These are phyloP conservation scores for Myxozyma vanderwaltii DNA, from an alignment of 805 yeast species.

Conservation along the genomic window DNA sequence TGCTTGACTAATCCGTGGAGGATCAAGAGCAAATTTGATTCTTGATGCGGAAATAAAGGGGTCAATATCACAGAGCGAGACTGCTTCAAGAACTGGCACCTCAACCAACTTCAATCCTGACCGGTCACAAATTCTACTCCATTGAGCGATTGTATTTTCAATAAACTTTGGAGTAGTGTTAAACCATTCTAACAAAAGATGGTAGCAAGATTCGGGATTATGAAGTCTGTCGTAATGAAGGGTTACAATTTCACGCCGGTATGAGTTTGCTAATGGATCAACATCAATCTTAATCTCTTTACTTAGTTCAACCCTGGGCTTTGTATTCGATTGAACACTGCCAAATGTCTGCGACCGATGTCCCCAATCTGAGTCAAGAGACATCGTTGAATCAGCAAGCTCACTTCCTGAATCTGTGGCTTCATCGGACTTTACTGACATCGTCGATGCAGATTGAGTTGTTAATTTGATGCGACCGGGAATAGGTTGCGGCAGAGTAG, in stretches of 20 bases:
- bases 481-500: constrained; percentile 9
- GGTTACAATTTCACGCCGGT: constrained; percentile 72
- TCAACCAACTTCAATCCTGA: constrained; percentile 82
- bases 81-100: constrained; percentile 86
- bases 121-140: constrained; percentile 82
- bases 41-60: constrained; percentile 89
- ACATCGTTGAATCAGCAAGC: constrained; percentile 27
- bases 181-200: constrained; percentile 88
- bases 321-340: constrained; percentile 2
- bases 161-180: constrained; percentile 82
- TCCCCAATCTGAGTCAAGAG: constrained; percentile 22
- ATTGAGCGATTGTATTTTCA: constrained; percentile 72
- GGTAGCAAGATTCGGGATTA: constrained; percentile 93
- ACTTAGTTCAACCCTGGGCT: constrained; percentile 57
- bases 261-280: constrained; percentile 71
- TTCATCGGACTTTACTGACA: background rate
- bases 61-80: constrained; percentile 70
- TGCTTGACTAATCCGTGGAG: constrained; percentile 47
- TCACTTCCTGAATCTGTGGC: constrained; percentile 6
- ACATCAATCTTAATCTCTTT: constrained; percentile 68
- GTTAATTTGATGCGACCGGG: background rate
- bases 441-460: background rate
- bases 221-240: constrained; percentile 92
- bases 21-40: constrained; percentile 65
- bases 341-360: constrained; percentile 22